Evolutionary conservation across 1,139 yeast genomes (phyloP).

Genomic region (Pichia sp.): DNA sequence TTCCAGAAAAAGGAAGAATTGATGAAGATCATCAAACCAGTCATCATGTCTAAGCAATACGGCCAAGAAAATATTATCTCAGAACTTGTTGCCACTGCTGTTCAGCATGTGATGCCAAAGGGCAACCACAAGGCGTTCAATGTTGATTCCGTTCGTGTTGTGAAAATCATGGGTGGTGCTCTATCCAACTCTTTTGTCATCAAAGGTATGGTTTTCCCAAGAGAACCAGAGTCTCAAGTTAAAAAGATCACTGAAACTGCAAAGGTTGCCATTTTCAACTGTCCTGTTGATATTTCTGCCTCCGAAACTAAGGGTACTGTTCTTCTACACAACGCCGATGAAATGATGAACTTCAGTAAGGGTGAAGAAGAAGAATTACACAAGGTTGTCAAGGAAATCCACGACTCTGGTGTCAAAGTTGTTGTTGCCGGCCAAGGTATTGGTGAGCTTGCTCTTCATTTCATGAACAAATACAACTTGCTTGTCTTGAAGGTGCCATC

Average conservation of each 20-base stretch:
- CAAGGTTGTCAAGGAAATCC: constrained; percentile 73
- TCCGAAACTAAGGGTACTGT: constrained; percentile 99
- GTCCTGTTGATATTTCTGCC: constrained; percentile 89
- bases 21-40: constrained; percentile 73
- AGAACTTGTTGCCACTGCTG: constrained; percentile 80
- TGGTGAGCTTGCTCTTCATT: constrained; percentile 91
- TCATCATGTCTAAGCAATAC: constrained; percentile 88
- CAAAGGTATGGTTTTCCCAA: constrained; percentile 97
- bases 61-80: constrained; percentile 79
- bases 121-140: constrained; percentile 49
- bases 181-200: constrained; percentile 69
- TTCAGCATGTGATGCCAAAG: constrained; percentile 69
- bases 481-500: constrained; percentile 86
- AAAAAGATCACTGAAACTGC: constrained; percentile 56
- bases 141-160: constrained; percentile 90
- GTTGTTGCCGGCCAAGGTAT: constrained; percentile 89
- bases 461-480: constrained; percentile 78
- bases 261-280: constrained; percentile 87
- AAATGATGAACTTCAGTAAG: constrained; percentile 91
- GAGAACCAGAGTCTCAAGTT: constrained; percentile 89
- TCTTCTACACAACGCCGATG: constrained; percentile 88
- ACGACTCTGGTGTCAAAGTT: constrained; percentile 79
- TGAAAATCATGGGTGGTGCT: constrained; percentile 91
- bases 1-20: constrained; percentile 51
- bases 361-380: constrained; percentile 96